Evolutionary conservation across 176 grass and related monocot species (phyloP).

Genomic region (Carex myosuroides): DNA sequence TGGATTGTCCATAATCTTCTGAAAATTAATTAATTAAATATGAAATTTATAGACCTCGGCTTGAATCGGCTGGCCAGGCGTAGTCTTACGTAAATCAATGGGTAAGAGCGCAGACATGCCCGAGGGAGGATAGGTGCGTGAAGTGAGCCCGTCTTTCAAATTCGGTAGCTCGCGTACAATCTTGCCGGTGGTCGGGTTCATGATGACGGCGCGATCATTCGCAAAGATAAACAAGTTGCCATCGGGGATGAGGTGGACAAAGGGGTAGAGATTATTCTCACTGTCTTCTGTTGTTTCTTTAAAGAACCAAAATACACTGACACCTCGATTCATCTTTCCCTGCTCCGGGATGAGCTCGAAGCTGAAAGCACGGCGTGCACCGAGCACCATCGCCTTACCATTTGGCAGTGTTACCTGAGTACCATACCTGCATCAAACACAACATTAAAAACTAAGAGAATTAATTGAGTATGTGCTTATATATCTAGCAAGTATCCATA

Average conservation of each 20-base stretch:
- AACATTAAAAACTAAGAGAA: not conserved
- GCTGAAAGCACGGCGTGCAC: slow-evolving; percentile 67
- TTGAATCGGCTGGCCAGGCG: slow-evolving; percentile 22
- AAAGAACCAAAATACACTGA: slow-evolving; percentile 29
- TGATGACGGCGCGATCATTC: slow-evolving; percentile 64
- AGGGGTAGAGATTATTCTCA: slow-evolving; percentile 93
- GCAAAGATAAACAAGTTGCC: slow-evolving; percentile 75
- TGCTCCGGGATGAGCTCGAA: slow-evolving; percentile 51
- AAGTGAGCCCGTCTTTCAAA: slow-evolving; percentile 40
- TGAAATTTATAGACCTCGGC: slow-evolving; percentile 24
- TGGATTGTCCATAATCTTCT: too few relatives aligned
- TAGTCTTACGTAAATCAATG: slow-evolving; percentile 41
- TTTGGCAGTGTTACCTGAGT: slow-evolving; percentile 56
- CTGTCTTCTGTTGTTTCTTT: slow-evolving; percentile 58
- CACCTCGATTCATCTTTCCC: slow-evolving; percentile 30
- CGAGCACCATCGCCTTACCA: slow-evolving; percentile 53
- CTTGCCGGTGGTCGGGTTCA: slow-evolving; percentile 32
- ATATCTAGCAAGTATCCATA: not conserved
- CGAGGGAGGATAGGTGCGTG: slow-evolving; percentile 67
- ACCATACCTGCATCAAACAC: slow-evolving; percentile 40
- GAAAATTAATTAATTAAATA: not conserved
- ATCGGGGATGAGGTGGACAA: slow-evolving; percentile 70
- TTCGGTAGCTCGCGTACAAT: slow-evolving; percentile 55
- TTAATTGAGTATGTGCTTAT: not conserved
- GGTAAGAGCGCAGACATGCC: slow-evolving; percentile 76